Conservation (phyloP, 2,329 filamentous ascomycete genomes). For the Exophiala sp. region DNA sequence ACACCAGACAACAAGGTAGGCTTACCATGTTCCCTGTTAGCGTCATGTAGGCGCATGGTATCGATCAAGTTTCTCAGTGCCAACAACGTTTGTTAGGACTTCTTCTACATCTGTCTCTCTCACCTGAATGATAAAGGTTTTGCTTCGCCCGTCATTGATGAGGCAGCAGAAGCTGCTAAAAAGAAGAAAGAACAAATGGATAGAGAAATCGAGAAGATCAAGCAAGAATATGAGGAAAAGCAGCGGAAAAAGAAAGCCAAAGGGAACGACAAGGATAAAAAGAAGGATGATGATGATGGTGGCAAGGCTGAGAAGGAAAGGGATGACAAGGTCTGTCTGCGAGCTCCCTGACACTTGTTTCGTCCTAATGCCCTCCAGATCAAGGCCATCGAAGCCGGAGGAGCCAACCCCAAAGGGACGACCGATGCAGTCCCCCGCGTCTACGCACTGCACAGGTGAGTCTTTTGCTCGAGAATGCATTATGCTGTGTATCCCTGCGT, state of each 20-base stretch:
- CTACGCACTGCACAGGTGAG: constrained; percentile 74
- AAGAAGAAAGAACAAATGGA: constrained; percentile 42
- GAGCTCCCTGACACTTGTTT: not conserved
- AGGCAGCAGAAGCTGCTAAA: constrained; percentile 39
- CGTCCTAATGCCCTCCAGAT: constrained; percentile 32
- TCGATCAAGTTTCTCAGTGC: not conserved
- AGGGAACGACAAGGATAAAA: constrained; percentile 45
- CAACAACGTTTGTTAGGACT: constrained; percentile 53
- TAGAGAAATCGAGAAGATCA: constrained; percentile 43
- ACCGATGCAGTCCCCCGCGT: constrained; percentile 66
- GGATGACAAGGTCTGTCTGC: constrained; percentile 48
- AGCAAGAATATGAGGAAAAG: constrained; percentile 64
- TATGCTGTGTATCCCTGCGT: too few species aligned
- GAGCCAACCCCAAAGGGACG: constrained; percentile 32
- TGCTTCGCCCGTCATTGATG: constrained; percentile 53
- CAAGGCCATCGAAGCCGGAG: constrained; percentile 45
- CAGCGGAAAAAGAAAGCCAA: constrained; percentile 63
- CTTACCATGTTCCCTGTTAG: not conserved
- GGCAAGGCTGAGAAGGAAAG: constrained; percentile 42
- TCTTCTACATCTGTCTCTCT: constrained; percentile 80
- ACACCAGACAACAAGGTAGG: constrained; percentile 81
- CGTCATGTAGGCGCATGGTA: not conserved
- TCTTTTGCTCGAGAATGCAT: constrained; percentile 6
- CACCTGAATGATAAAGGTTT: constrained; percentile 82
- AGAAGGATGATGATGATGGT: constrained; percentile 46